Percentiles rank a stretch among this genome's conserved stretches.
These are phyloP conservation scores for Neoscytalidium dimidiatum DNA, from an alignment of 2,329 filamentous ascomycete species.

Conservation along the genomic window DNA sequence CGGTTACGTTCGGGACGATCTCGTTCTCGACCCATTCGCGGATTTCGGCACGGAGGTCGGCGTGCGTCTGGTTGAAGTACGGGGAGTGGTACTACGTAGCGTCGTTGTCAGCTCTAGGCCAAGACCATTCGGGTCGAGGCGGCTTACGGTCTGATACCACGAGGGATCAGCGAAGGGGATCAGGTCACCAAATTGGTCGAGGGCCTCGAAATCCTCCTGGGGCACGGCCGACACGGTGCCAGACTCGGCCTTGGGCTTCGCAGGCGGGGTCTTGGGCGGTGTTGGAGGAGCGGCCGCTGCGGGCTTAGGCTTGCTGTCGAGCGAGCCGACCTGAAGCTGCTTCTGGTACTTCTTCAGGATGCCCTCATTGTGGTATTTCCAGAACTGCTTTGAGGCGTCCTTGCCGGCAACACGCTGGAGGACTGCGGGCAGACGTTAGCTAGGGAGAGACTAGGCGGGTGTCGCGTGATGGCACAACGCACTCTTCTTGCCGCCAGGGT, in stretches of 20 bases:
- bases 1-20: conserved; percentile 86
- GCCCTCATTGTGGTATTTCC: conserved; percentile 64
- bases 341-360: conserved; percentile 65
- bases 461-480: conserved; percentile 29
- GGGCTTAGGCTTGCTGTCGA: conserved; percentile 71
- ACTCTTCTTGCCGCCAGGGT: conserved; percentile 72
- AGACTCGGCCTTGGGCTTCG: conserved; percentile 61
- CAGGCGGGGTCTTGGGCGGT: conserved; percentile 50
- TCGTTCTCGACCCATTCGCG: conserved; percentile 88
- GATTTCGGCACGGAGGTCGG: conserved; percentile 84
- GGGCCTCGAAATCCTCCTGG: conserved; percentile 57
- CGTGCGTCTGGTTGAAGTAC: conserved; percentile 95
- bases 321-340: conserved; percentile 66
- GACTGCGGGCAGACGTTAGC: conserved; percentile 45
- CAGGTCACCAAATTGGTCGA: conserved; percentile 82
- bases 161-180: conserved; percentile 90
- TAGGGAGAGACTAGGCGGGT: neutral
- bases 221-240: conserved; percentile 49
- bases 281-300: conserved; percentile 47
- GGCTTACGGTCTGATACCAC: conserved; percentile 88
- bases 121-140: neutral
- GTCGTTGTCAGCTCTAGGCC: neutral
- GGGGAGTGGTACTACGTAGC: conserved; percentile 79
- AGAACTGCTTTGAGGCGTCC: conserved; percentile 69
- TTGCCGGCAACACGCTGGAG: conserved; percentile 66